phyloP scores from a whole-genome alignment of 768 basidiomycete species.

The Chalciporus chontae region DNA sequence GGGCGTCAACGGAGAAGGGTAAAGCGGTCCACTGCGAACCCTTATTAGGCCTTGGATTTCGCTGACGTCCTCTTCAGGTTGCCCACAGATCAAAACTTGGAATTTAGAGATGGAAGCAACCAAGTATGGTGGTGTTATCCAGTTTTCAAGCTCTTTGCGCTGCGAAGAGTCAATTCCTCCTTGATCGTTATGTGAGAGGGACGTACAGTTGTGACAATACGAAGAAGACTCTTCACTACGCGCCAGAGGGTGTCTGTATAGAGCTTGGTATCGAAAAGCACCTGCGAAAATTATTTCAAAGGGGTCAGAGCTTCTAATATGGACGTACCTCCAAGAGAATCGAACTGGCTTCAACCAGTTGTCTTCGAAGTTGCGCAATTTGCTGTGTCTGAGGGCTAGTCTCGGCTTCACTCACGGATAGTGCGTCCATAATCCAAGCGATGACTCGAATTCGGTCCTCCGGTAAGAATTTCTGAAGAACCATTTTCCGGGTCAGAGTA shows the following conservation, averaged over 20 bases:
- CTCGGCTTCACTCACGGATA: slow-evolving; percentile 37
- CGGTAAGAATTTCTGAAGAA: slow-evolving; percentile 42
- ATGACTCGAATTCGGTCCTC: slow-evolving; percentile 46
- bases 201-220: slow-evolving; percentile 25
- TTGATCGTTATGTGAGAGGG: not conserved
- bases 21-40: slow-evolving; percentile 52
- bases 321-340: slow-evolving; percentile 43
- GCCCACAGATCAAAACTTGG: slow-evolving; percentile 24
- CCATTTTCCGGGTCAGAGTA: slow-evolving; percentile 41
- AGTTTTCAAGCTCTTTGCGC: slow-evolving; percentile 41
- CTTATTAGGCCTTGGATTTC: slow-evolving; percentile 45
- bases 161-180: slow-evolving; percentile 31
- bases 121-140: slow-evolving; percentile 43
- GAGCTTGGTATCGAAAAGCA: slow-evolving; percentile 23
- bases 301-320: not conserved
- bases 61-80: slow-evolving; percentile 19
- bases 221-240: slow-evolving; percentile 21
- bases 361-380: slow-evolving; percentile 38
- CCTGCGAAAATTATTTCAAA: slow-evolving; percentile 8
- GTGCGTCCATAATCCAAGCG: slow-evolving; percentile 41
- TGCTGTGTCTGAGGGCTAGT: slow-evolving; percentile 23
- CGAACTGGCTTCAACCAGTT: slow-evolving; percentile 49
- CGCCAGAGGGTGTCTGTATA: slow-evolving; percentile 23
- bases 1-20: slow-evolving; percentile 34
- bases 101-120: slow-evolving; percentile 33